Base-by-base conservation (phyloP, 352 stramenopile genomes). In the Phytophthora crassamura region DNA sequence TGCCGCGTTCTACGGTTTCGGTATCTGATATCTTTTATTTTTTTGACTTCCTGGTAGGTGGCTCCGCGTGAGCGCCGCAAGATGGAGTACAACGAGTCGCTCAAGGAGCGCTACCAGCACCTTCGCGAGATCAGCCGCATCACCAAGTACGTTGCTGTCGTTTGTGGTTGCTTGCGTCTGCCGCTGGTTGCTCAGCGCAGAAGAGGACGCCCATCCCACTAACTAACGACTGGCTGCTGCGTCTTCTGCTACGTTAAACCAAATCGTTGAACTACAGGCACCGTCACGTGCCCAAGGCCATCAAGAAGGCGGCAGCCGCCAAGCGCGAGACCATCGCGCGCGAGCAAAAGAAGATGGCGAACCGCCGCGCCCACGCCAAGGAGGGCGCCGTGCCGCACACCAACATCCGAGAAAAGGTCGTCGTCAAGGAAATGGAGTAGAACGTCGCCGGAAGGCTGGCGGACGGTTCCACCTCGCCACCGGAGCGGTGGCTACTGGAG, bases 41-140 rank as follows among this genome's bases (percentile, higher is more conserved):
- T 32, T 25, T 16, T 32, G 22, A 30, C 25, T 30, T 38, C 39
- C 30, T 39, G 36, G 11, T 69, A 90, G 82, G 51, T 80, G 18
- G 74, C 80, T 18, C 78, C 83, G 18, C 89, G 95, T 18, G 93
- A 98, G 74, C 79, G 83, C 51, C 78, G 89, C 56, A 98, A 98
- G 48, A 83, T 98, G 51, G 89, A 99, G 69, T 99, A 99, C 84
- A 91, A 97, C 51, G 85, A 99, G 49, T 97, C 90, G 47, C 86
- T 99, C 66, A 98, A 99, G 69, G 90, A 99, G 52, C 96, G 94
- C 35, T 98, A 96, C 69, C 75, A 91, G 63, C 88, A 97, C 64
- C 73, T 98, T 68, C 98, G 97, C 34, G 97, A 99, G 67, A 95
- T 99, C 54, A 96, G 84, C 58, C 91, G 93, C 67, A 98, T 97